These are phyloP conservation scores for Trichothecium roseum DNA, from an alignment of 2,329 filamentous ascomycete species.

Conservation along the genomic window DNA sequence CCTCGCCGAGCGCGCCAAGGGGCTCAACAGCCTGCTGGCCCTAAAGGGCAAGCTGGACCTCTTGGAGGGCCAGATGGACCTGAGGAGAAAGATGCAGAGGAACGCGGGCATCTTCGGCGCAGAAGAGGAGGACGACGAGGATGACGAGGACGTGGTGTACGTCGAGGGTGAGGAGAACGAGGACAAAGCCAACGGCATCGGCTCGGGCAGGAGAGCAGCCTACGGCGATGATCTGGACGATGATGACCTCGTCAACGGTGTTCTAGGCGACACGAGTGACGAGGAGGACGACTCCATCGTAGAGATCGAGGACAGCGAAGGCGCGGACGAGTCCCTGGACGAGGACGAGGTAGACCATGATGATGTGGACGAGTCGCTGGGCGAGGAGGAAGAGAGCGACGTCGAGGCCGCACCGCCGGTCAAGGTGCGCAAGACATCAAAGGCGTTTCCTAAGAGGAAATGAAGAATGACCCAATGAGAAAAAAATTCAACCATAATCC, in stretches of 20 bases:
- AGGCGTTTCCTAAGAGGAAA: constrained; percentile 24
- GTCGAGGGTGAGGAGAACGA: constrained; percentile 67
- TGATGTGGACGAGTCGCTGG: constrained; percentile 42
- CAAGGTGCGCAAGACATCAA: constrained; percentile 31
- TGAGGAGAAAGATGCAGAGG: constrained; percentile 60
- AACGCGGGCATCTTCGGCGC: constrained; percentile 19
- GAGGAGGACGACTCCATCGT: constrained; percentile 35
- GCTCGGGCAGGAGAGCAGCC: constrained; percentile 21
- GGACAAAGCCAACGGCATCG: constrained; percentile 13
- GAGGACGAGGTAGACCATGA: constrained; percentile 51
- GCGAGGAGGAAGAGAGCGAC: constrained; percentile 46
- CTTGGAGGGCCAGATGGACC: constrained; percentile 78
- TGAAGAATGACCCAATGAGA: constrained; percentile 10
- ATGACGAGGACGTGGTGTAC: constrained; percentile 69
- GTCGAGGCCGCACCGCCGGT: constrained; percentile 35
- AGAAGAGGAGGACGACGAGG: constrained; percentile 38
- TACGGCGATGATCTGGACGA: constrained; percentile 48
- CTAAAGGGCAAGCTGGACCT: constrained; percentile 95
- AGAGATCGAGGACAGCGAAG: constrained; percentile 32
- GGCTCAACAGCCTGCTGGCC: constrained; percentile 70
- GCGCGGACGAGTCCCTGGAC: constrained; percentile 39
- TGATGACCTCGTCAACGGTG: constrained; percentile 42
- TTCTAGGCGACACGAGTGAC: constrained; percentile 50
- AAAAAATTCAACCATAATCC: neutral
- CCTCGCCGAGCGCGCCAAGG: constrained; percentile 74